A percentile compares a stretch with the other conserved stretches of the same genome.
Conservation (phyloP, 2,329 filamentous ascomycete species). For the Paraphaeosphaeria sporulosa region DNA sequence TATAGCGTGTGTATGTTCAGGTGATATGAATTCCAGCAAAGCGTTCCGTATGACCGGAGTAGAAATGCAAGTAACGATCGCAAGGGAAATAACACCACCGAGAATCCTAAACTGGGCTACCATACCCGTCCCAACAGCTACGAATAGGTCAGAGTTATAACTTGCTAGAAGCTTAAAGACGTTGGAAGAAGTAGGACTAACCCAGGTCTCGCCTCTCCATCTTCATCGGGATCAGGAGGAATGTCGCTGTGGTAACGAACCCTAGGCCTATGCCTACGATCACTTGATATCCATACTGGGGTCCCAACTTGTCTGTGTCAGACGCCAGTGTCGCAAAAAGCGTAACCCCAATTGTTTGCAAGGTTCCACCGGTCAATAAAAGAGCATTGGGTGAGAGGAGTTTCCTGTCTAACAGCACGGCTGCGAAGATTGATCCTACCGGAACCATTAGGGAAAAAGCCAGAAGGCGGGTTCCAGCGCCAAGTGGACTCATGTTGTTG, state of each 20-base stretch:
- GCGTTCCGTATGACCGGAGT: slow-evolving; percentile 19
- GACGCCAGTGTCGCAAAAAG: too few relatives aligned
- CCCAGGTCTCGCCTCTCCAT: slow-evolving; percentile 16
- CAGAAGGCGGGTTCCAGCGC: slow-evolving; percentile 22
- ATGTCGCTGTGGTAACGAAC: slow-evolving; percentile 6
- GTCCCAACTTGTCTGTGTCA: background rate
- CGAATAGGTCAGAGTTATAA: background rate
- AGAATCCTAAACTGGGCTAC: slow-evolving; percentile 22
- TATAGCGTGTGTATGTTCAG: slow-evolving; percentile 1
- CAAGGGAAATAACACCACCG: slow-evolving; percentile 19
- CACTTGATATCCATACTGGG: slow-evolving; percentile 17
- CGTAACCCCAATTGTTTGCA: background rate
- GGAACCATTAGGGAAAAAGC: slow-evolving; percentile 23
- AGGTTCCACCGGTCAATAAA: background rate
- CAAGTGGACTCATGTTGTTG: slow-evolving; percentile 18
- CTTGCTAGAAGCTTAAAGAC: background rate
- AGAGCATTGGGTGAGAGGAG: slow-evolving; percentile 3
- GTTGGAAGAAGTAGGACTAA: background rate
- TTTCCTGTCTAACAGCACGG: slow-evolving; percentile 4
- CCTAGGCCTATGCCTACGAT: slow-evolving; percentile 16
- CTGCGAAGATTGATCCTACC: slow-evolving; percentile 13
- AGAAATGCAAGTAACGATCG: slow-evolving; percentile 16
- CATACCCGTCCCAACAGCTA: slow-evolving; percentile 20
- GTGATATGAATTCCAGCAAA: slow-evolving; percentile 12
- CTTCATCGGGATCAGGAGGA: slow-evolving; percentile 12